Percentiles rank a stretch among this genome's conserved stretches.
Conservation (phyloP, 345 rosid genomes). For the Ailanthus altissimus region DNA sequence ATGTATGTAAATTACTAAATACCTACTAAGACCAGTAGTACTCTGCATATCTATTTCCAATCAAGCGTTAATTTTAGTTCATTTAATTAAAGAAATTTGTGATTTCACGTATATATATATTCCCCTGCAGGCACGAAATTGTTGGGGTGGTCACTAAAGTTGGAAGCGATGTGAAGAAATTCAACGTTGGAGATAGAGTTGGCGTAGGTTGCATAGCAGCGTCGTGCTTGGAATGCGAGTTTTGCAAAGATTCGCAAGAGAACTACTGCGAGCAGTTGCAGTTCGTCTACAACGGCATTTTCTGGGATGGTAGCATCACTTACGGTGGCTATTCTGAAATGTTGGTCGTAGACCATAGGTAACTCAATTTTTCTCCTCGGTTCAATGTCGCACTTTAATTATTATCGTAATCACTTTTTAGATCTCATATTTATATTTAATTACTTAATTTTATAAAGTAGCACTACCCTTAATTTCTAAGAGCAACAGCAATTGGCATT, state of each 20-base stretch:
- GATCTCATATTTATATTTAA: no score
- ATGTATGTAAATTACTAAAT: no score
- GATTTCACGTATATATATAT: no score
- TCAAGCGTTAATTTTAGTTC: no score
- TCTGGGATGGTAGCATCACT: conserved; percentile 65
- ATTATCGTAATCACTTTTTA: no score
- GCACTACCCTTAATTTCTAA: no score
- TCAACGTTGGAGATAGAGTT: conserved; percentile 53
- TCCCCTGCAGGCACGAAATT: conserved; percentile 60
- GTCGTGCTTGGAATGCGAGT: conserved; percentile 55
- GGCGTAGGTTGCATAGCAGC: conserved; percentile 71
- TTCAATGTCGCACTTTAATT: no score
- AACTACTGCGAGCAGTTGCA: conserved; percentile 58
- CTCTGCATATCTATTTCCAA: no score
- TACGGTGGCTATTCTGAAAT: conserved; percentile 61
- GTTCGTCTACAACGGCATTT: conserved; percentile 54
- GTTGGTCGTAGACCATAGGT: conserved; percentile 64
- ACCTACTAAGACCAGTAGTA: no score
- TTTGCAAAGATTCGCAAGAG: conserved; percentile 48
- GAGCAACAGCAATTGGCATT: no score
- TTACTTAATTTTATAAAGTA: no score
- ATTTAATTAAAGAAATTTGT: no score
- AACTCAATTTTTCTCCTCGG: neutral
- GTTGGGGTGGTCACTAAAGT: conserved; percentile 46
- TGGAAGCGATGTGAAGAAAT: conserved; percentile 45